Conservation (phyloP, 169 alveolate genomes). For the Plasmodium cynomolgi region DNA sequence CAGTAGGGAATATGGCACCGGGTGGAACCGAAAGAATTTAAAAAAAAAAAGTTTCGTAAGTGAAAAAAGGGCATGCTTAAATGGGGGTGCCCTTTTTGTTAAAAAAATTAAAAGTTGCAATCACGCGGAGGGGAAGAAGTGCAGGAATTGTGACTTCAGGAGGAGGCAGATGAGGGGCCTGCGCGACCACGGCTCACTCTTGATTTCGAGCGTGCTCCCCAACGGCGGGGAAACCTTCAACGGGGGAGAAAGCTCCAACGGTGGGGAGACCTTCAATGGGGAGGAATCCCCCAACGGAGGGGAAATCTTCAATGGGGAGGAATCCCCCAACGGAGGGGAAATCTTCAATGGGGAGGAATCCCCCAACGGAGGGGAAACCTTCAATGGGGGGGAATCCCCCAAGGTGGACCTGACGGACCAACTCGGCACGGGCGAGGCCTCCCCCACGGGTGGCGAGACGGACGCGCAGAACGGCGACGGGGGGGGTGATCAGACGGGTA, state of each 20-base stretch:
- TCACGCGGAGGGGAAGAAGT: background rate
- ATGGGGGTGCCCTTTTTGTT: background rate
- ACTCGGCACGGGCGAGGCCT: background rate
- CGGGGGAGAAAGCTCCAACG: background rate
- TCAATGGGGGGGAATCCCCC: background rate
- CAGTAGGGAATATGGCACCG: background rate
- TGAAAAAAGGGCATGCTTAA: background rate
- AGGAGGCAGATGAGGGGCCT: background rate
- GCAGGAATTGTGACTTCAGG: background rate
- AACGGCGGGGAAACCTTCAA: background rate
- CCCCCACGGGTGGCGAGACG: background rate
- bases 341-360: background rate
- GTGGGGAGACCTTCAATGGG: background rate
- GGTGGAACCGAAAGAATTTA: background rate
- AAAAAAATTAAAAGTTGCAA: background rate
- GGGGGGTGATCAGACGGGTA: background rate
- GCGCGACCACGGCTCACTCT: background rate
- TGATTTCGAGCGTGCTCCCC: background rate
- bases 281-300: background rate
- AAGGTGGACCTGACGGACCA: background rate
- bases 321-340: background rate
- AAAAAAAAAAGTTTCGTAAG: background rate
- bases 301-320: background rate
- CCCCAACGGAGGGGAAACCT: background rate
- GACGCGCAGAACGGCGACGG: background rate